These are phyloP conservation scores for Rhododendron ovatum DNA, from an alignment of 148 eudicot genomes.

Conservation along the genomic window DNA sequence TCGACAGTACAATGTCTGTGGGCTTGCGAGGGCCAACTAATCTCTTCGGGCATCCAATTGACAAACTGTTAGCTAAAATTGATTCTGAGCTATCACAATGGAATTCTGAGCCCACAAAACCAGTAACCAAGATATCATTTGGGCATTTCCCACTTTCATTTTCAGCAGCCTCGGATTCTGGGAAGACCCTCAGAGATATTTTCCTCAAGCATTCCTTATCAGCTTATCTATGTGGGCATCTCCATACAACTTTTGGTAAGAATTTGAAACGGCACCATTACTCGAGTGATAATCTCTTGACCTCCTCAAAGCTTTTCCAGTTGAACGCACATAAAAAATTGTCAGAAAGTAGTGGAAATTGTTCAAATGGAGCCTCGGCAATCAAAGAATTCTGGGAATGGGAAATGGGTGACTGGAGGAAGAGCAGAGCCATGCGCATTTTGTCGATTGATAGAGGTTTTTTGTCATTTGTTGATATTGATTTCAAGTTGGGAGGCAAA, in stretches of 20 bases:
- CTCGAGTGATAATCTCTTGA: slow-evolving; percentile 19
- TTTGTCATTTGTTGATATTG: slow-evolving; percentile 68
- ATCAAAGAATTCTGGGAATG: slow-evolving; percentile 84
- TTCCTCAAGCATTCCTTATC: slow-evolving; percentile 64
- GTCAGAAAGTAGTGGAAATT: slow-evolving; percentile 18
- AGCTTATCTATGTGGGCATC: slow-evolving; percentile 91
- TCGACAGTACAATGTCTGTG: slow-evolving; percentile 74
- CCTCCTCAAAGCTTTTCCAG: slow-evolving; percentile 34
- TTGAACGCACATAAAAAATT: slow-evolving; percentile 41
- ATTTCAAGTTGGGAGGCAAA: slow-evolving; percentile 49
- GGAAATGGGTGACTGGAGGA: slow-evolving; percentile 99
- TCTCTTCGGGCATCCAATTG: slow-evolving; percentile 88
- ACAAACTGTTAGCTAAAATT: slow-evolving; percentile 53
- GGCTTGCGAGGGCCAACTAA: slow-evolving; percentile 96
- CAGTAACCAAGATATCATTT: slow-evolving; percentile 65
- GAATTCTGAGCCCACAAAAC: slow-evolving; percentile 47
- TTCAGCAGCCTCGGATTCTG: slow-evolving; percentile 61
- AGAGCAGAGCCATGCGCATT: slow-evolving; percentile 67
- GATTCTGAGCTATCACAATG: slow-evolving; percentile 73
- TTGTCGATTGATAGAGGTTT: slow-evolving; percentile 82
- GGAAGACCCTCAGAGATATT: slow-evolving; percentile 59
- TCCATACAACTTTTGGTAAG: slow-evolving; percentile 68
- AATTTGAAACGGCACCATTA: slow-evolving; percentile 80
- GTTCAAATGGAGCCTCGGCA: slow-evolving; percentile 27
- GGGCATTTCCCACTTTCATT: slow-evolving; percentile 97